Evolutionary conservation across 768 basidiomycete species (phyloP), one percentile per base, ranked within the genome.

Genomic region (Leccinum sublutescens): DNA sequence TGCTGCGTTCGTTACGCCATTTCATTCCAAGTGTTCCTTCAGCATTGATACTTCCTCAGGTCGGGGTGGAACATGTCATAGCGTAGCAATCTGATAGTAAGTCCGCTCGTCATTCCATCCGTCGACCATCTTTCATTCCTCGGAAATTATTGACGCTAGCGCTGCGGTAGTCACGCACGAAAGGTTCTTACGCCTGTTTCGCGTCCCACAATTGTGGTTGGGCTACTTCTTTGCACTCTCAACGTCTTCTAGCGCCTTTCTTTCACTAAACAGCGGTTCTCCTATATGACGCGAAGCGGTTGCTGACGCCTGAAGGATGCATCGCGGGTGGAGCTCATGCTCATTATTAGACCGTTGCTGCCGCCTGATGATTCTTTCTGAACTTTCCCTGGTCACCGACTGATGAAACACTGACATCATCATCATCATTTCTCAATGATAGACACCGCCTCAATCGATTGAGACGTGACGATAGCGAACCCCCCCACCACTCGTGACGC

Each of bases 141-240:
- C 69, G 69, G 69, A 71, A 62, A 70, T 71, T 67, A 70, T 59
- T 3, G 17, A 47, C 57, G 59, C 58, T 55, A 23, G 45, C 51
- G 33, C 50, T 67, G 56, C 49, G 53, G 45, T 17, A 43, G 61
- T 56, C 57, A 55, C 48, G 33, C 50, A 61, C 61, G 56, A 51
- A 55, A 69, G 56, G 58, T 45, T 50, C 55, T 56, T 49, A 36
- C 57, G 36, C 56, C 55, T 55, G 31, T 59, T 55, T 31, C 47
- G 36, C 19, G 34, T 55, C 55, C 52, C 55, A 43, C 45, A 58
- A 36, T 31, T 45, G 38, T 43, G 40, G 54, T 19, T 43, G 19
- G 3, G 12, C 27, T 6, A 50, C 61, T 60, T 65, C 57, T 61
- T 59, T 58, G 52, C 40, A 57, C 29, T 45, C 54, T 50, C 12